Evolutionary conservation across 495 filamentous ascomycete genomes (phyloP).

Genomic region (Penicillium tannophilum): DNA sequence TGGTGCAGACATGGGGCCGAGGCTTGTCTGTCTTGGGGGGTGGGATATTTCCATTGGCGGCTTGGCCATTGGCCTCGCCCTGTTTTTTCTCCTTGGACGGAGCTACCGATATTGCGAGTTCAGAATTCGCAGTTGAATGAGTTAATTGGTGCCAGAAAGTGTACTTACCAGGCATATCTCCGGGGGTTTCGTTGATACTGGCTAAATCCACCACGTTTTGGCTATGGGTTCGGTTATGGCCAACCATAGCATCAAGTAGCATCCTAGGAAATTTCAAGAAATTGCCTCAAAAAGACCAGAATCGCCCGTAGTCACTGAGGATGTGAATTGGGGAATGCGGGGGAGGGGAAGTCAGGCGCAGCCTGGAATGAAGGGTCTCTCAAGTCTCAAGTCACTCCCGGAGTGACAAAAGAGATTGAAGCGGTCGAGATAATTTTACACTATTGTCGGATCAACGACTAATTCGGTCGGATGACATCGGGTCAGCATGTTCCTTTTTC

Average conservation of each 20-base stretch:
- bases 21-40: conserved; percentile 97
- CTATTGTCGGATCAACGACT: conserved; percentile 28
- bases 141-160: conserved; percentile 3
- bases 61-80: conserved; percentile 37
- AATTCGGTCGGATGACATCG: conserved; percentile 28
- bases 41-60: conserved; percentile 45
- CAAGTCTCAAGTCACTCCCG: conserved; percentile 5
- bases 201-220: conserved; percentile 46
- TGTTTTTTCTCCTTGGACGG: conserved; percentile 37
- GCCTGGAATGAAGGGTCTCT: conserved; percentile 4
- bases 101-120: conserved; percentile 22
- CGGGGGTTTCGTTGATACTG: conserved; percentile 49
- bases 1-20: conserved; percentile 90
- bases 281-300: conserved; percentile 11
- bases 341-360: conserved; percentile 1
- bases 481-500: conserved; percentile 29
- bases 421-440: conserved; percentile 5
- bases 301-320: conserved; percentile 14
- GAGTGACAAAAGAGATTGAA: neutral
- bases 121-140: conserved; percentile 19
- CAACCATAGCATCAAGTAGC: conserved; percentile 46
- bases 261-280: conserved; percentile 27
- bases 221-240: conserved; percentile 38
- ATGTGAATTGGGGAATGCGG: neutral
- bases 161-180: conserved; percentile 47